phyloP scores from a whole-genome alignment of 768 basidiomycete genomes.

The Tricholoma sp. region DNA sequence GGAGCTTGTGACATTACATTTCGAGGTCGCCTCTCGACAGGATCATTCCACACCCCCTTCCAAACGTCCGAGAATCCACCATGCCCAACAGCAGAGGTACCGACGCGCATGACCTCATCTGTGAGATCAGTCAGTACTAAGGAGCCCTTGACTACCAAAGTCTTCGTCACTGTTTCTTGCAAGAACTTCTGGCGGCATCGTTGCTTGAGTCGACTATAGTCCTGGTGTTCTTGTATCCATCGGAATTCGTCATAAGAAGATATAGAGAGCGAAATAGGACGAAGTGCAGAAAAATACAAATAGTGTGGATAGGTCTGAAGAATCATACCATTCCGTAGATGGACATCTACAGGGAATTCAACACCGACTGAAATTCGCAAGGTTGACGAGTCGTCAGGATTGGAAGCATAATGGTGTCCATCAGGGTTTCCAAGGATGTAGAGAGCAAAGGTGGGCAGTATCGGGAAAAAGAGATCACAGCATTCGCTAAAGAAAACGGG shows the following conservation, averaged over 20 bases:
- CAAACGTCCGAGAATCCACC: slow-evolving; percentile 61
- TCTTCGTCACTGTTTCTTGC: slow-evolving; percentile 52
- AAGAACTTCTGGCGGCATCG: slow-evolving; percentile 53
- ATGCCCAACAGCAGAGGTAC: slow-evolving; percentile 42
- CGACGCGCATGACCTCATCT: slow-evolving; percentile 45
- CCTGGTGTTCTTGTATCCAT: slow-evolving; percentile 49
- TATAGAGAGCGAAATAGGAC: slow-evolving; percentile 45
- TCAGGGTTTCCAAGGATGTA: slow-evolving; percentile 41
- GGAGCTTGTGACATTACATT: slow-evolving; percentile 19
- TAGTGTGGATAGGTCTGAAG: slow-evolving; percentile 46
- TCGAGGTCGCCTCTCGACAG: slow-evolving; percentile 32
- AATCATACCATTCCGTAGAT: slow-evolving; percentile 54
- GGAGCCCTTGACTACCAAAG: slow-evolving; percentile 43
- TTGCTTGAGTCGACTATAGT: slow-evolving; percentile 52
- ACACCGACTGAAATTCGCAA: slow-evolving; percentile 42
- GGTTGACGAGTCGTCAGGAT: slow-evolving; percentile 12
- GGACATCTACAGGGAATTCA: slow-evolving; percentile 52
- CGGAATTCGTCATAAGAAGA: slow-evolving; percentile 55
- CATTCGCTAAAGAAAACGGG: slow-evolving; percentile 30
- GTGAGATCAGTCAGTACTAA: slow-evolving; percentile 49
- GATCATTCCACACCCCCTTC: slow-evolving; percentile 52
- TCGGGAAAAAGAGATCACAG: slow-evolving; percentile 49
- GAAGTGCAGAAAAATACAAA: slow-evolving; percentile 51
- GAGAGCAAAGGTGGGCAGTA: slow-evolving; percentile 47
- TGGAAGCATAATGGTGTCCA: slow-evolving; percentile 13